These are phyloP conservation scores for Pulveroboletus sp. DNA, from an alignment of 1,284 basidiomycete species.

Conservation along the genomic window DNA sequence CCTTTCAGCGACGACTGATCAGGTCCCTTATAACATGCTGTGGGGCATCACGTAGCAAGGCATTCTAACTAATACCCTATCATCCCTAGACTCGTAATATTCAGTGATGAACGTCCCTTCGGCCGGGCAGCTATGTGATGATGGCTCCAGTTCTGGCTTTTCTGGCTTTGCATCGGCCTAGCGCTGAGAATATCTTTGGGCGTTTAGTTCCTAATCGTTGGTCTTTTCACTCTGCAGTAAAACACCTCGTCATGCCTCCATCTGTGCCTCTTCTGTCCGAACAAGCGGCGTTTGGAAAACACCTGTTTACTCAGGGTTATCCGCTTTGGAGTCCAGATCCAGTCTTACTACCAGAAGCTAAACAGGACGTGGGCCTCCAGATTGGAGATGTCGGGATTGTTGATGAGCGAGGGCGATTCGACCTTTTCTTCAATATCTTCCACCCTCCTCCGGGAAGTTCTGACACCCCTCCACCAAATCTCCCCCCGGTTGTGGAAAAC, in stretches of 20 bases:
- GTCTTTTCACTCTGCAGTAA: no score
- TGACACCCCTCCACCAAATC: neutral
- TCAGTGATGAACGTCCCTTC: neutral
- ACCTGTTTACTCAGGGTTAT: slow-evolving; percentile 2
- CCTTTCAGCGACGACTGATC: no score
- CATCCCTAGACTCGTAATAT: neutral
- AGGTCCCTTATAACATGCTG: no score
- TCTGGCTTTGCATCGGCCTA: neutral
- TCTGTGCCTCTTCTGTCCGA: neutral
- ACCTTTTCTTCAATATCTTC: slow-evolving; percentile 9
- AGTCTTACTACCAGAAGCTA: neutral
- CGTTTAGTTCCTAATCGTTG: no score
- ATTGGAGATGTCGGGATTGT: slow-evolving; percentile 10
- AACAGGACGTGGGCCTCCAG: neutral
- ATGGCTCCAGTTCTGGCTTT: neutral
- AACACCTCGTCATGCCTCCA: neutral
- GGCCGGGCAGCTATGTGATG: no score
- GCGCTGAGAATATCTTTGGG: neutral
- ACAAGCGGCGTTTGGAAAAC: neutral
- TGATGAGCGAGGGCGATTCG: slow-evolving; percentile 1
- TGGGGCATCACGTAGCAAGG: neutral
- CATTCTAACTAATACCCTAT: neutral
- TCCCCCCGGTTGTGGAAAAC: neutral
- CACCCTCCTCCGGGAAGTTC: neutral
- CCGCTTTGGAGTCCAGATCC: slow-evolving; percentile 11